Conservation (phyloP, 164 flowering plant genomes). For the Paratinospora sagittata region DNA sequence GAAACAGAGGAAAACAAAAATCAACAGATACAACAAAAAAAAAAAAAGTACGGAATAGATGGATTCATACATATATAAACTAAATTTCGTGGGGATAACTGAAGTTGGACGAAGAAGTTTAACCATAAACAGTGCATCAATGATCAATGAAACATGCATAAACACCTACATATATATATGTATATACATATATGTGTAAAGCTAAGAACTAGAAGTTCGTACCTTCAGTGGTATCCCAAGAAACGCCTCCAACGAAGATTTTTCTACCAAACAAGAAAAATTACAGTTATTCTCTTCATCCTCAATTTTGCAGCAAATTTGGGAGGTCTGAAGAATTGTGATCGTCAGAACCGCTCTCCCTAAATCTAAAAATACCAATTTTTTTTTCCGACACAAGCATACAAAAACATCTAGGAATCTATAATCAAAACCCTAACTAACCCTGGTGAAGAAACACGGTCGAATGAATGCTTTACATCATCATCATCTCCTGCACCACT, state of each 20-base stretch:
- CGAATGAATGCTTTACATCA: constrained; percentile 12
- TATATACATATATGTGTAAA: no score
- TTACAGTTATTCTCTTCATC: constrained; percentile 6
- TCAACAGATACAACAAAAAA: no score
- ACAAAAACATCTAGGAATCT: neutral
- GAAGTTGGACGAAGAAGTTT: no score
- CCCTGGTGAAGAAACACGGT: constrained; percentile 19
- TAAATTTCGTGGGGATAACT: no score
- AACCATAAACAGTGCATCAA: no score
- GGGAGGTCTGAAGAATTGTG: constrained; percentile 7
- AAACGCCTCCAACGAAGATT: constrained; percentile 26
- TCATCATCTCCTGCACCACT: constrained; percentile 18
- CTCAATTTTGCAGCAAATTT: constrained; percentile 4
- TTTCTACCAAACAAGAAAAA: constrained; percentile 23
- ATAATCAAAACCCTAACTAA: constrained; percentile 17
- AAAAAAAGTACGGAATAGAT: no score
- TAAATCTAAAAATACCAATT: constrained; percentile 13
- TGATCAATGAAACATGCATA: no score
- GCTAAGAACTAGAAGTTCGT: neutral
- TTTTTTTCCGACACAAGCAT: no score
- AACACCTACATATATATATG: no score
- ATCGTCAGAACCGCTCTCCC: constrained; percentile 13
- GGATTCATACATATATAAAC: no score
- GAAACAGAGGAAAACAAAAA: no score
- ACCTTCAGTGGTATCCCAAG: constrained; percentile 24